Conservation (phyloP, 1,284 basidiomycete genomes). For the Somion occarium region DNA sequence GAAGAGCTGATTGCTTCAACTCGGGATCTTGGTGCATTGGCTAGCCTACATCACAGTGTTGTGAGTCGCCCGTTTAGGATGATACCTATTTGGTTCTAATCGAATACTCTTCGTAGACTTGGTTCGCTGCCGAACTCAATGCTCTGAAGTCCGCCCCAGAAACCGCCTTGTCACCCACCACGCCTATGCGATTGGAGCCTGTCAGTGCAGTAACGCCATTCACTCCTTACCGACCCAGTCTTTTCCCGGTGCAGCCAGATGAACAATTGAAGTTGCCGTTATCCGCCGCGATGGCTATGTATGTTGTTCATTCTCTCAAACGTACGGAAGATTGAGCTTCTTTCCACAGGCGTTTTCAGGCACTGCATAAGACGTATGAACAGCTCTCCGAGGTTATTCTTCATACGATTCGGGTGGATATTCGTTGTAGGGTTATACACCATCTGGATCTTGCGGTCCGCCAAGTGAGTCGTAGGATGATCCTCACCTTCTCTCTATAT, state of each 20-base stretch:
- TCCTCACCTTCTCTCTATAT: slow-evolving; percentile 9
- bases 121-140: slow-evolving; percentile 73
- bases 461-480: slow-evolving; percentile 42
- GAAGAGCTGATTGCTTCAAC: slow-evolving; percentile 74
- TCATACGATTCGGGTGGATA: slow-evolving; percentile 85
- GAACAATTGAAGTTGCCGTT: slow-evolving; percentile 69
- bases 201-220: slow-evolving; percentile 44
- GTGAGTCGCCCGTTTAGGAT: slow-evolving; percentile 64
- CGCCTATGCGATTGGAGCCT: slow-evolving; percentile 45
- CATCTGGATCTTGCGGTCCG: slow-evolving; percentile 78
- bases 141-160: slow-evolving; percentile 62
- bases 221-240: slow-evolving; percentile 40
- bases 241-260: slow-evolving; percentile 32
- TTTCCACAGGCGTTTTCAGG: slow-evolving; percentile 75
- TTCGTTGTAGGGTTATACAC: slow-evolving; percentile 82
- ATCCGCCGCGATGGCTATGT: slow-evolving; percentile 86
- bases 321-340: slow-evolving; percentile 8
- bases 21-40: slow-evolving; percentile 75
- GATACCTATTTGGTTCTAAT: not conserved
- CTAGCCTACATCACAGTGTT: slow-evolving; percentile 82
- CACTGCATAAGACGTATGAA: slow-evolving; percentile 85
- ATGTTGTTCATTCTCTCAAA: slow-evolving; percentile 27
- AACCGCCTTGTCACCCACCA: slow-evolving; percentile 46
- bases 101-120: slow-evolving; percentile 47
- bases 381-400: slow-evolving; percentile 85